Evolutionary conservation across 2,329 filamentous ascomycete genomes (phyloP), one percentile per base, ranked within the genome.

Genomic region (Sphaerostilbella broomeana): DNA sequence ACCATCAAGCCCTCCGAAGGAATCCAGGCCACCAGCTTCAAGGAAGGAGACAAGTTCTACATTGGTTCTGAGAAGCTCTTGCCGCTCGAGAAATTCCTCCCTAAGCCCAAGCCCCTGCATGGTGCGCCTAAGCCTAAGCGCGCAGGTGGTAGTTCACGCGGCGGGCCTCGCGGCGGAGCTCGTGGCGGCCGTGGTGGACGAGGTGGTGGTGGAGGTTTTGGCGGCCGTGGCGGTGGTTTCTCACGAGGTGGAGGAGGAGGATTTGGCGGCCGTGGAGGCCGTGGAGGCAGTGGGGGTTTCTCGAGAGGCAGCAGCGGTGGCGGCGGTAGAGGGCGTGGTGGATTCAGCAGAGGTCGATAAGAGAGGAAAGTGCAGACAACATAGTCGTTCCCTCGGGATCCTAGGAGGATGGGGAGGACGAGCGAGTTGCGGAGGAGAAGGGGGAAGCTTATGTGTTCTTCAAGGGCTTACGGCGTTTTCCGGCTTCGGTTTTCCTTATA

Each of bases 1-100:
- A 97, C 90, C 57, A 84, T 98, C 66, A 97, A 97, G 72, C 89
- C 90, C 39, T 81, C 87, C 61, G 90, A 97, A 62, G 92, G 92
- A 55, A 97, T 98, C 63, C 85, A 94, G 65, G 88, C 92, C 47
- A 79, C 81, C 44, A 92, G 85, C 27, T 98, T 97, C 81, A 94
- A 95, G 73, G 69, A 81, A 47, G 92, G 92, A 60, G 92, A 97
- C 74, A 95, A 94, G 70, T 94, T 98, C 69, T 98, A 81, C 73
- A 95, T 97, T 59, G 86, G 83, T 54, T 78, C 81, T 57, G 92
- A 97, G 70, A 98, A 95, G 74, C 79, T 95, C 37, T 73, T 98
- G 46, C 90, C 92, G 30, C 71, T 97, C 54, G 92, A 98, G 66
- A 88, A 84, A 74, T 98, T 98, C 75, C 72, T 97, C 44, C 92